These are phyloP conservation scores for Viscum album DNA, from an alignment of 177 flowering plant species.

Conservation along the genomic window DNA sequence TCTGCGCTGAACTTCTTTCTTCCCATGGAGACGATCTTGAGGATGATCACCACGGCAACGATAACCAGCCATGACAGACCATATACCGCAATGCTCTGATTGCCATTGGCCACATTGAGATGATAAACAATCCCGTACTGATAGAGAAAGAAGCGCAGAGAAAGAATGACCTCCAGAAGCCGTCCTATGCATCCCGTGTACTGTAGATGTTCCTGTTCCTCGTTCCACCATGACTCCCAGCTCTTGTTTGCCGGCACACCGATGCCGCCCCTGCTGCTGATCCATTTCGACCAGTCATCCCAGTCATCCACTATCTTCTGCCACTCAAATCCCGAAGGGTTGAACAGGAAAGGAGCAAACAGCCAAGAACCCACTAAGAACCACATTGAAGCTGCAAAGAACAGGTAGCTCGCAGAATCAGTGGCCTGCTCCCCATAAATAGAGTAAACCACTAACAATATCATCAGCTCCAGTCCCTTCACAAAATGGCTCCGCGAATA, in stretches of 20 bases:
- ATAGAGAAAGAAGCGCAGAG: conserved; percentile 76
- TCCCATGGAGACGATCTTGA: conserved; percentile 94
- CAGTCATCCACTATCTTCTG: conserved; percentile 96
- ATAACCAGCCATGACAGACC: conserved; percentile 94
- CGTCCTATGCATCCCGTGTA: conserved; percentile 63
- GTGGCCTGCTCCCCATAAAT: conserved; percentile 43
- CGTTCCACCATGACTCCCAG: conserved; percentile 99
- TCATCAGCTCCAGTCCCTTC: conserved; percentile 73
- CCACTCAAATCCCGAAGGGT: conserved; percentile 99
- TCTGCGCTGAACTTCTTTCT: conserved; percentile 92
- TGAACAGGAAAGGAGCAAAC: conserved; percentile 90
- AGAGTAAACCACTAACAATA: conserved; percentile 58
- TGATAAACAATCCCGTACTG: conserved; percentile 96
- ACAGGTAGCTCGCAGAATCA: conserved; percentile 27
- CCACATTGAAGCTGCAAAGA: conserved; percentile 74
- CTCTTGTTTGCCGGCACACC: conserved; percentile 95
- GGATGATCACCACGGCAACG: conserved; percentile 62
- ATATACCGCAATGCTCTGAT: conserved; percentile 71
- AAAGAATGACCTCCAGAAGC: conserved; percentile 65
- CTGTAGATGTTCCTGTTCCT: conserved; percentile 85
- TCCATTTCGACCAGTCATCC: conserved; percentile 99
- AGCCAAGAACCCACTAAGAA: conserved; percentile 78
- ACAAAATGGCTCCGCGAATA: conserved; percentile 96
- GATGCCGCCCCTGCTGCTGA: conserved; percentile 76
- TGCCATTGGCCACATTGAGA: conserved; percentile 41